These are phyloP conservation scores for Geoglossum cookeanum DNA, from an alignment of 2,329 filamentous ascomycete species.

Conservation along the genomic window DNA sequence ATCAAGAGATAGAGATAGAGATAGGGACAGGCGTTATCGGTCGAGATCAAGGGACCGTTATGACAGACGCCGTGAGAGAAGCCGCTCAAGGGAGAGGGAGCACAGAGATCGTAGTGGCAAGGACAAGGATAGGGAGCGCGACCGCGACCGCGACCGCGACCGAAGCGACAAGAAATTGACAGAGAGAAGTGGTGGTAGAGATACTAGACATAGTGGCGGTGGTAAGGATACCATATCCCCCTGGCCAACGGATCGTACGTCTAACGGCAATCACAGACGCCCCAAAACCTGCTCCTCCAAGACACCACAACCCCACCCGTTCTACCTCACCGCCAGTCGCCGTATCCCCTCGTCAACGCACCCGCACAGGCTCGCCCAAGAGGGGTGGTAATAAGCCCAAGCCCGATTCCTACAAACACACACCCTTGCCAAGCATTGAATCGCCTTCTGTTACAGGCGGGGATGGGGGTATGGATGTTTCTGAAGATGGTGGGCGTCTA, in stretches of 20 bases:
- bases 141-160: no score
- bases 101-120: neutral
- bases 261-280: neutral
- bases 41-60: conserved; percentile 21
- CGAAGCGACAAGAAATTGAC: conserved; percentile 9
- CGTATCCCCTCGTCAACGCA: neutral
- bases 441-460: neutral
- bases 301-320: neutral
- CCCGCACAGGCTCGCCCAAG: neutral
- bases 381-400: neutral
- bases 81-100: conserved; percentile 1
- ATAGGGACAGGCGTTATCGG: conserved; percentile 22
- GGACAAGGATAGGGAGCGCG: conserved; percentile 12
- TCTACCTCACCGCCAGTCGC: neutral
- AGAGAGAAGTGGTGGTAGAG: conserved; percentile 17
- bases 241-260: neutral
- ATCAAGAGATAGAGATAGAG: conserved; percentile 17
- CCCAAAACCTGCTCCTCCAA: neutral
- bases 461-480: neutral
- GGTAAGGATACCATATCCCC: conserved; percentile 16
- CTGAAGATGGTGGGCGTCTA: conserved; percentile 20
- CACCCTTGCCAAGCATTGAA: conserved; percentile 4
- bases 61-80: conserved; percentile 1
- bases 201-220: conserved; percentile 7
- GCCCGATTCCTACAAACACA: neutral